Percentiles rank a stretch among this genome's conserved stretches.
Conservation (phyloP, 2,329 filamentous ascomycete genomes). For the Verticillium albo-atrum region DNA sequence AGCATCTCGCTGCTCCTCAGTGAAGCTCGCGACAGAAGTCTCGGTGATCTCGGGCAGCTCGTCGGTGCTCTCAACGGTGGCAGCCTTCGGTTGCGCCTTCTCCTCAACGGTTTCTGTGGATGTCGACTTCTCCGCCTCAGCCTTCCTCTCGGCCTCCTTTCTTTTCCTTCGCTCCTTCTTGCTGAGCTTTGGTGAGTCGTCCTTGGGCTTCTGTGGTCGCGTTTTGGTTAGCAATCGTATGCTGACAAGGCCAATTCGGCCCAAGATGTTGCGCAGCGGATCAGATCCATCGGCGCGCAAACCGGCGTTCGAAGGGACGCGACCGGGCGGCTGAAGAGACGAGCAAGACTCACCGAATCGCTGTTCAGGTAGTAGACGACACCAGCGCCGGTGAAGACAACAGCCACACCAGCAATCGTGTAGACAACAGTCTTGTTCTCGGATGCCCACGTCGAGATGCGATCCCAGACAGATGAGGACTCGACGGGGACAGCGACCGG, state of each 20-base stretch:
- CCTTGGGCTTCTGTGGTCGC: conserved; percentile 17
- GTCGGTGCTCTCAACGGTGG: conserved; percentile 54
- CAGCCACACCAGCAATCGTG: conserved; percentile 89
- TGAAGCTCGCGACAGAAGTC: conserved; percentile 45
- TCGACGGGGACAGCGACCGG: conserved; percentile 43
- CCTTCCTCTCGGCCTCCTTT: conserved; percentile 69
- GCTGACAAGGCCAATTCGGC: not conserved
- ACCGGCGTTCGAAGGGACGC: not conserved
- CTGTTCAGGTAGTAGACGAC: conserved; percentile 84
- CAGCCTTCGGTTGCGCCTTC: conserved; percentile 40
- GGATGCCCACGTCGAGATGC: conserved; percentile 84
- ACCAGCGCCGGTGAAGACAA: conserved; percentile 86
- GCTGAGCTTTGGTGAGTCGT: conserved; percentile 64
- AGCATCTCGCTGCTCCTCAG: conserved; percentile 69
- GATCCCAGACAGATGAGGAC: conserved; percentile 74
- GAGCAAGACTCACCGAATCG: conserved; percentile 44
- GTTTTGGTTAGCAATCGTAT: not conserved
- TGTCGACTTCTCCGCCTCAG: conserved; percentile 34
- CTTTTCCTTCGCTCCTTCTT: conserved; percentile 89
- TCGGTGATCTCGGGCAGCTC: conserved; percentile 67
- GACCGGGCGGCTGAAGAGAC: not conserved
- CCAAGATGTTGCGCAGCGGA: not conserved
- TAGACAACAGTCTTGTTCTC: conserved; percentile 96
- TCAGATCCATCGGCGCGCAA: not conserved
- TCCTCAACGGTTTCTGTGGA: conserved; percentile 18